These are phyloP conservation scores for Arthromyces matolae DNA, from an alignment of 768 basidiomycete genomes.

Conservation along the genomic window DNA sequence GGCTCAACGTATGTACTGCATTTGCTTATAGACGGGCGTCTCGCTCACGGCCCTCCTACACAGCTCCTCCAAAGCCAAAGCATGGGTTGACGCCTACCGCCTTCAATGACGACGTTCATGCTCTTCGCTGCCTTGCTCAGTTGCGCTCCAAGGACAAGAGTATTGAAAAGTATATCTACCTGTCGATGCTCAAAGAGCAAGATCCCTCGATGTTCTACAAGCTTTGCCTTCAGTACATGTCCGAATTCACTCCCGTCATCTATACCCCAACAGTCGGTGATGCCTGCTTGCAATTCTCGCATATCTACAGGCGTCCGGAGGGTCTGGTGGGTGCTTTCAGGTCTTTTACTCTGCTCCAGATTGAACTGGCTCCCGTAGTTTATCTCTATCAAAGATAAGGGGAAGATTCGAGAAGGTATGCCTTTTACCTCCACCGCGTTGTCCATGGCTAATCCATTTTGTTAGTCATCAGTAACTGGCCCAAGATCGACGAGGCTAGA, in stretches of 20 bases:
- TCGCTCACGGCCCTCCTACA: constrained; percentile 9
- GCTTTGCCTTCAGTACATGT: constrained; percentile 67
- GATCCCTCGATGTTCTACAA: constrained; percentile 77
- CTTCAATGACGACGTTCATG: constrained; percentile 50
- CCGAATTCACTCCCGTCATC: constrained; percentile 73
- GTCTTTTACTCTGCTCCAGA: constrained; percentile 8
- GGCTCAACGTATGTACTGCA: constrained; percentile 45
- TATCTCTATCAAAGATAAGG: constrained; percentile 81
- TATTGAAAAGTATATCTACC: constrained; percentile 85
- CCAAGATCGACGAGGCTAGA: constrained; percentile 67
- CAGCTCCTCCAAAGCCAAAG: constrained; percentile 42
- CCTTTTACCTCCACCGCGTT: neutral
- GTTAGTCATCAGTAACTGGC: constrained; percentile 68
- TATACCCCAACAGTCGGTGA: constrained; percentile 94
- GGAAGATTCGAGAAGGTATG: constrained; percentile 57
- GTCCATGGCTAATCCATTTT: neutral
- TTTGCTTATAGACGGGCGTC: constrained; percentile 3
- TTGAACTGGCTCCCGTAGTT: constrained; percentile 41
- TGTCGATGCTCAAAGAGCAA: constrained; percentile 68
- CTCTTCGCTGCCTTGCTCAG: constrained; percentile 60
- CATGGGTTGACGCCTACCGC: constrained; percentile 60
- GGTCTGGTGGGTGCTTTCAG: constrained; percentile 49
- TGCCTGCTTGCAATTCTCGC: constrained; percentile 80
- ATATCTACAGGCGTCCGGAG: constrained; percentile 72
- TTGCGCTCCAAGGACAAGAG: constrained; percentile 68